Evolutionary conservation across 495 filamentous ascomycete genomes (phyloP).

Genomic region (Eremomyces bilateralis): DNA sequence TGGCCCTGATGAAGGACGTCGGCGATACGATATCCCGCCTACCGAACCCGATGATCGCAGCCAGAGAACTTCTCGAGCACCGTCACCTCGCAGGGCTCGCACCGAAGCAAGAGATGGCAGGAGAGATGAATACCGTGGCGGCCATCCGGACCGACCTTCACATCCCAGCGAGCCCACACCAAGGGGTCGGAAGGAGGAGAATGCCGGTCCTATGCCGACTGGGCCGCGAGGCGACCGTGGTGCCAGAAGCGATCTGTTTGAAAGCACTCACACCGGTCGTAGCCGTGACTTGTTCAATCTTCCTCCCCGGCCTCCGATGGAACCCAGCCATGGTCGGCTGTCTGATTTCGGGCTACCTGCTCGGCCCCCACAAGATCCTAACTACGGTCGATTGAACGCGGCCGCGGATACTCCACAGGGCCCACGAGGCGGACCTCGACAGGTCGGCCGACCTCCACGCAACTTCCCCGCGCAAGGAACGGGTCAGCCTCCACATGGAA

Average conservation of each 20-base stretch:
- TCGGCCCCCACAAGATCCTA: constrained; percentile 18
- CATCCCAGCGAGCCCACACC: constrained; percentile 2
- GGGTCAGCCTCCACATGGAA: constrained; percentile 1
- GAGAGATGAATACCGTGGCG: constrained; percentile 9
- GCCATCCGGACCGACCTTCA: constrained; percentile 5
- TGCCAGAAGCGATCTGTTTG: constrained; percentile 1
- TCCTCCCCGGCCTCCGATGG: constrained; percentile 5
- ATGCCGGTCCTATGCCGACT: constrained; percentile 9
- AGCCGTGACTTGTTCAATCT: constrained; percentile 12
- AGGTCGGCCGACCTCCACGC: constrained; percentile 17
- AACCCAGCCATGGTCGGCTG: constrained; percentile 11
- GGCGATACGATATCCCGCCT: constrained; percentile 8
- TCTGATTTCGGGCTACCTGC: constrained; percentile 9
- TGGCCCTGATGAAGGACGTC: constrained; percentile 3
- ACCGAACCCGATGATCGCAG: constrained; percentile 23
- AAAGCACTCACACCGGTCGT: constrained; percentile 1
- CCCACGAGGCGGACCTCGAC: constrained; percentile 30
- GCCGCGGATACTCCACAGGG: constrained; percentile 48
- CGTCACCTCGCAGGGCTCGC: constrained; percentile 23
- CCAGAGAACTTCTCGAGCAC: constrained; percentile 24
- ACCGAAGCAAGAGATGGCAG: constrained; percentile 19
- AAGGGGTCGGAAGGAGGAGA: constrained; percentile 14
- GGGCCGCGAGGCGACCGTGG: constrained; percentile 13
- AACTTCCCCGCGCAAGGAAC: constrained; percentile 12
- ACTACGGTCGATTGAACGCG: constrained; percentile 23